A percentile compares a stretch with the other conserved stretches of the same genome.
Conservation (phyloP, 2,329 filamentous ascomycete genomes). For the Xylariaceae sp. region DNA sequence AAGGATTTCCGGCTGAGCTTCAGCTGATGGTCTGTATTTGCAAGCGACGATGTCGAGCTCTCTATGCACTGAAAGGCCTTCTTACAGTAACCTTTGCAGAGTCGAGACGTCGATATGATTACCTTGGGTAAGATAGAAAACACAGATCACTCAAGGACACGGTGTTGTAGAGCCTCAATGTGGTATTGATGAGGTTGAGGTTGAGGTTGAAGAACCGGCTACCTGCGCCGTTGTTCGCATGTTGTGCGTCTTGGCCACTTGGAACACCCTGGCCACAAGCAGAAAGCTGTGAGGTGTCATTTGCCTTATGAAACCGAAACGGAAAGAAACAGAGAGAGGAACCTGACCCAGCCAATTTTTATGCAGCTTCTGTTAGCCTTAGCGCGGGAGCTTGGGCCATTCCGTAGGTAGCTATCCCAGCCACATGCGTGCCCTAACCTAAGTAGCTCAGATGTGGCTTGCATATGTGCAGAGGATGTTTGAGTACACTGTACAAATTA, state of each 20-base stretch:
- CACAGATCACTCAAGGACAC: conserved; percentile 12
- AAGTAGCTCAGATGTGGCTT: not conserved
- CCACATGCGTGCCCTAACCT: not conserved
- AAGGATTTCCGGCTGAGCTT: conserved; percentile 1
- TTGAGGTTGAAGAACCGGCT: conserved; percentile 23
- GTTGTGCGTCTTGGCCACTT: conserved; percentile 27
- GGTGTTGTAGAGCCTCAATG: conserved; percentile 20
- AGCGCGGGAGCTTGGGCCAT: not conserved
- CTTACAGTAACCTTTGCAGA: too few relatives aligned
- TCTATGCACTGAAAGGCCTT: not conserved
- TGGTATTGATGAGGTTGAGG: conserved; percentile 18
- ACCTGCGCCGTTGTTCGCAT: conserved; percentile 25
- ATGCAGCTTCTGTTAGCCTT: not conserved
- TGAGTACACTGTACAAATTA: too few relatives aligned
- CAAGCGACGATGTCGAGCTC: not conserved
- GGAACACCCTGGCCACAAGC: conserved; percentile 9
- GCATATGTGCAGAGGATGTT: too few relatives aligned
- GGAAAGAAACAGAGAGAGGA: conserved; percentile 15
- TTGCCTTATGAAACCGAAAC: conserved; percentile 11
- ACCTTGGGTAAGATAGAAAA: too few relatives aligned
- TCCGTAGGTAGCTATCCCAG: not conserved
- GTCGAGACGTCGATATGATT: too few relatives aligned
- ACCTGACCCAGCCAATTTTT: conserved; percentile 21
- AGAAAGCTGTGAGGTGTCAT: conserved; percentile 4
- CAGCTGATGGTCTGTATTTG: not conserved